Conservation (phyloP, 768 basidiomycete genomes). For the Flagelloscypha sp. region DNA sequence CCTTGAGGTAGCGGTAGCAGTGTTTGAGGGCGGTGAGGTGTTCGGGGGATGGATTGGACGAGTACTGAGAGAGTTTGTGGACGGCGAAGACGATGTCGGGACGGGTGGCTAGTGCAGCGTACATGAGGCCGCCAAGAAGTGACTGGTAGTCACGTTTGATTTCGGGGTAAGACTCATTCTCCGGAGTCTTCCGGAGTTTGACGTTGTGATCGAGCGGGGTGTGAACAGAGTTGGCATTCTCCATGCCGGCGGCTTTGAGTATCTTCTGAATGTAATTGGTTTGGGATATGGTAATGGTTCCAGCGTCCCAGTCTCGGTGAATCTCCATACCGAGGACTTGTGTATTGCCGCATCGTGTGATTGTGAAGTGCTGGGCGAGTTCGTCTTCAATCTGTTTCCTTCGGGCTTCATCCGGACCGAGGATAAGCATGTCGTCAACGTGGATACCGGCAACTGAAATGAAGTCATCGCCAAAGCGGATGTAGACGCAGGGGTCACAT, state of each 20-base stretch:
- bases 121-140: slow-evolving; percentile 22
- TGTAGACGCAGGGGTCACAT: slow-evolving; percentile 13
- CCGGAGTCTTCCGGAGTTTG: slow-evolving; percentile 4
- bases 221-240: slow-evolving; percentile 7
- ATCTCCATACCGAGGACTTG: slow-evolving; percentile 19
- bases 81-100: slow-evolving; percentile 27
- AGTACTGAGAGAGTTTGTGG: slow-evolving; percentile 19
- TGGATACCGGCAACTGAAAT: slow-evolving; percentile 9
- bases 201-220: slow-evolving; percentile 14
- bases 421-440: slow-evolving; percentile 20
- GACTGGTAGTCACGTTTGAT: slow-evolving; percentile 14
- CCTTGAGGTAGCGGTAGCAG: slow-evolving; percentile 26
- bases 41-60: slow-evolving; percentile 14
- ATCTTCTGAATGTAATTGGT: slow-evolving; percentile 9
- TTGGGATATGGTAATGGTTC: slow-evolving; percentile 14
- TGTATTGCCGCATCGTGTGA: slow-evolving; percentile 14
- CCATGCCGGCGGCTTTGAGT: slow-evolving; percentile 10
- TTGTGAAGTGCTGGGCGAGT: slow-evolving; percentile 10
- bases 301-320: neutral
- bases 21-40: slow-evolving; percentile 29
- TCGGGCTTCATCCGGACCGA: slow-evolving; percentile 4
- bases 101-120: slow-evolving; percentile 20
- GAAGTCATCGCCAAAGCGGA: slow-evolving; percentile 4
- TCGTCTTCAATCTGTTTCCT: slow-evolving; percentile 3
- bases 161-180: slow-evolving; percentile 2